Base-by-base conservation (phyloP, 495 filamentous ascomycete species). In the Xylaria scruposa region DNA sequence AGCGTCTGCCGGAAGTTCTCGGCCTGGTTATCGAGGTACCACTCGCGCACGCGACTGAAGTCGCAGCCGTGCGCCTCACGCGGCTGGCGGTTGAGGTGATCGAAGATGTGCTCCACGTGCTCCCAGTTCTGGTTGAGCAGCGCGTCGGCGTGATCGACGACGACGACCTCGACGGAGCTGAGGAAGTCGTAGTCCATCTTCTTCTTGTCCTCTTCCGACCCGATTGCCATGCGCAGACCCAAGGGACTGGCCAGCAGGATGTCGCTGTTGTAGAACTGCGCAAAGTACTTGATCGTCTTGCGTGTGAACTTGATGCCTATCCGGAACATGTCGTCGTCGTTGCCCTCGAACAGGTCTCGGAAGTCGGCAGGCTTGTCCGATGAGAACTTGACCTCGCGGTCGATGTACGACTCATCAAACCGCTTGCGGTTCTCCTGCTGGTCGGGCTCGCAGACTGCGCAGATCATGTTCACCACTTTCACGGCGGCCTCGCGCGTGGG, bases 111-210 rank as follows among this genome's bases (percentile, higher is more conserved):
- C 74, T 94, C 92, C 66, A 97, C 88, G 81, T 98, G 94, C 75
- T 97, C 95, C 96, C 97, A 98, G 81, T 97, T 97, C 78, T 99
- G 96, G 95, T 97, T 98, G 21, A 95, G 87, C 19, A 98, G 85
- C 1, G 94, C 94, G 79, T 98, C 97, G 51, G 94, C 93, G 78
- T 97, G 94, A 80, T 99, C 96, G 59, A 97, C 85, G 47, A 99
- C 85, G 31, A 94, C 90, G 12, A 99, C 78, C 80, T 99, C 96
- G 75, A 99, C 92, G 0, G 94, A 97, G 59, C 91, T 94, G 26
- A 99, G 87, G 79, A 97, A 99, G 80, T 99, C 96, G 75, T 89
- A 90, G 77, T 99, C 96, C 12, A 88, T 83, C 77, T 95, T 95
- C 81, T 94, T 94, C 72, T 78, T 81, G 26, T 86, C 81, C 33